Percentiles rank a stretch among this genome's conserved stretches.
Evolutionary conservation across 495 filamentous ascomycete species (phyloP).

Genomic region (Penicillium mononematosum): DNA sequence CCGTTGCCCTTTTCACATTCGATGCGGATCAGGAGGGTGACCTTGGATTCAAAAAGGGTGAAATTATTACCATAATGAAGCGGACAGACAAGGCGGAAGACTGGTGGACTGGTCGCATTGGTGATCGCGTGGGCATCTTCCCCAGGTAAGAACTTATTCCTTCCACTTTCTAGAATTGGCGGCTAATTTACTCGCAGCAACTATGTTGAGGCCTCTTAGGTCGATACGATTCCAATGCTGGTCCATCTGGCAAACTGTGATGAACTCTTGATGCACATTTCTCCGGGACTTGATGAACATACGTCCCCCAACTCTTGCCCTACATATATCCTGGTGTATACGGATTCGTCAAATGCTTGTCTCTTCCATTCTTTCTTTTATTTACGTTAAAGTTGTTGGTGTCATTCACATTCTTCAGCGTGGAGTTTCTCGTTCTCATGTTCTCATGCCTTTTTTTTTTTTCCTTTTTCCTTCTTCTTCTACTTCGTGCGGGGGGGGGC

Average conservation of each 20-base stretch:
- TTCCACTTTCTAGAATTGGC: not conserved
- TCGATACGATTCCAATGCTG: constrained; percentile 12
- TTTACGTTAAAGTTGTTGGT: constrained; percentile 3
- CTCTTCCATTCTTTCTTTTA: not conserved
- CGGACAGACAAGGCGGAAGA: constrained; percentile 91
- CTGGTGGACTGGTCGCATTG: constrained; percentile 76
- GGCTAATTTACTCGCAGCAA: constrained; percentile 34
- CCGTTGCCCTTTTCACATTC: constrained; percentile 86
- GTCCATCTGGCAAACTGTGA: constrained; percentile 30
- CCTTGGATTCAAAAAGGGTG: constrained; percentile 94
- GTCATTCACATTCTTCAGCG: constrained; percentile 23
- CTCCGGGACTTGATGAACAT: constrained; percentile 12
- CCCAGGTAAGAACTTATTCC: constrained; percentile 44
- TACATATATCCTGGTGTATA: constrained; percentile 20
- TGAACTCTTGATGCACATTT: constrained; percentile 11
- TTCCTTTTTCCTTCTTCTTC: not conserved
- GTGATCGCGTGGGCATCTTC: constrained; percentile 63
- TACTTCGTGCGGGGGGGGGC: constrained; percentile 8
- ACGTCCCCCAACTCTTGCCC: constrained; percentile 13
- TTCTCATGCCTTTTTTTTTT: constrained; percentile 8
- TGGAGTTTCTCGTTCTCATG: constrained; percentile 26
- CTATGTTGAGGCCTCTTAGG: constrained; percentile 45
- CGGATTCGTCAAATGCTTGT: constrained; percentile 5
- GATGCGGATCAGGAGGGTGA: constrained; percentile 92
- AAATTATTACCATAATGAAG: constrained; percentile 95